Evolutionary conservation across 345 rosid genomes (phyloP).

Genomic region (Lepidium didymum): DNA sequence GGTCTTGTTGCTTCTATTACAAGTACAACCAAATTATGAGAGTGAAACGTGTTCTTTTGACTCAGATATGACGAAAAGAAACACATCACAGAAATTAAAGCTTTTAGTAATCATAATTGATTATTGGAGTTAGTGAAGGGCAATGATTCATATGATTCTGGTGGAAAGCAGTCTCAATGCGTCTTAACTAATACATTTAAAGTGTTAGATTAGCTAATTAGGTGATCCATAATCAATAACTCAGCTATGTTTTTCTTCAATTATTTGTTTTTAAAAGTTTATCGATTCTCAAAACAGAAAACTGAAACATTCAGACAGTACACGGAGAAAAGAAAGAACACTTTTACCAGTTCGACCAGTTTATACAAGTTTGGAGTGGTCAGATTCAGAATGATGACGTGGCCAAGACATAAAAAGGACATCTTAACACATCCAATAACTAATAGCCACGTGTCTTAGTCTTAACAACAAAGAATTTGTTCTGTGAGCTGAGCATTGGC

Average conservation of each 20-base stretch:
- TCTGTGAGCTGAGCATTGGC: constrained; percentile 1
- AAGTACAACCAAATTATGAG: constrained; percentile 5
- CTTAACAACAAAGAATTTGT: not conserved
- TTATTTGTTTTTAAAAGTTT: too few relatives aligned
- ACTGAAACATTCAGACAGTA: too few relatives aligned
- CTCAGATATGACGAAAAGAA: not conserved
- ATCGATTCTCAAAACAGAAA: too few relatives aligned
- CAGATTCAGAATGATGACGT: not conserved
- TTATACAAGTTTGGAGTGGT: not conserved
- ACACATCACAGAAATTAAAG: not conserved
- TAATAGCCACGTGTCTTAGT: not conserved
- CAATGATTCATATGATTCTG: constrained; percentile 5
- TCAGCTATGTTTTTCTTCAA: constrained; percentile 5
- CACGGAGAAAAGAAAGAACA: too few relatives aligned
- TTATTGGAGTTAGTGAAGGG: constrained; percentile 12
- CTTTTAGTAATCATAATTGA: constrained; percentile 12
- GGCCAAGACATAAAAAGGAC: constrained; percentile 1
- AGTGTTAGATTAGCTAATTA: constrained; percentile 1
- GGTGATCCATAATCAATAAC: constrained; percentile 6
- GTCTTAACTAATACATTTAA: not conserved
- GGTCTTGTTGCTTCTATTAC: constrained; percentile 9
- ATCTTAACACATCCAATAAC: not conserved
- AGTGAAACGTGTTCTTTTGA: not conserved
- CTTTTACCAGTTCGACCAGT: not conserved
- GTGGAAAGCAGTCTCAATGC: not conserved